Conservation (phyloP, 139 green algal genomes). For the Chlorella sorokiniana region DNA sequence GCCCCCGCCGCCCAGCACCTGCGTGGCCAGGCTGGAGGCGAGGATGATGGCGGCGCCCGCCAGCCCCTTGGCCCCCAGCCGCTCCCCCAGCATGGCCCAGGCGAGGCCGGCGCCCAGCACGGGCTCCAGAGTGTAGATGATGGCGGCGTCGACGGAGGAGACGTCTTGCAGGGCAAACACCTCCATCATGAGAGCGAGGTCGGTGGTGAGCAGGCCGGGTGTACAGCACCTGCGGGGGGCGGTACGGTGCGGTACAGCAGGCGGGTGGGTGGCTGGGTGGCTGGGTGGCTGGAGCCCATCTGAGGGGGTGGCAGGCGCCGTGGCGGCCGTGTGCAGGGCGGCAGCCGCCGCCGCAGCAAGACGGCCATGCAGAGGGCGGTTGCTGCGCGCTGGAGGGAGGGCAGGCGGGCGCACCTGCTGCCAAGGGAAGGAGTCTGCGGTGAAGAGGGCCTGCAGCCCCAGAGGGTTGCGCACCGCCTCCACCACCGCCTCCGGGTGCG, state of each 20-base stretch:
- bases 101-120: slow-evolving; percentile 62
- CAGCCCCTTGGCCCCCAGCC: slow-evolving; percentile 66
- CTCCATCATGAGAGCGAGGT: slow-evolving; percentile 73
- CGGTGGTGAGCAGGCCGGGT: slow-evolving; percentile 71
- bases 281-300: no score
- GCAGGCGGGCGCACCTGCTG: slow-evolving; percentile 2
- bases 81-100: slow-evolving; percentile 68
- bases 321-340: no score
- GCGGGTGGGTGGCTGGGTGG: not conserved
- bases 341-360: no score
- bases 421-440: slow-evolving; percentile 38
- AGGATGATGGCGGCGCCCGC: slow-evolving; percentile 69
- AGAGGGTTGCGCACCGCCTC: slow-evolving; percentile 17
- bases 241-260: not conserved
- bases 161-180: slow-evolving; percentile 73
- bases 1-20: slow-evolving; percentile 39
- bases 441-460: not conserved
- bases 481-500: slow-evolving; percentile 23
- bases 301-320: no score
- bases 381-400: no score
- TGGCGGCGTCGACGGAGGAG: slow-evolving; percentile 60
- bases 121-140: slow-evolving; percentile 78
- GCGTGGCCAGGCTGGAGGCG: slow-evolving; percentile 51
- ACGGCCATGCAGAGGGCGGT: no score
- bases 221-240: slow-evolving; percentile 44